Percentiles rank a stretch among this genome's conserved stretches.
Evolutionary conservation across 2,329 filamentous ascomycete genomes (phyloP).

Genomic region (Colletotrichum shisoi): DNA sequence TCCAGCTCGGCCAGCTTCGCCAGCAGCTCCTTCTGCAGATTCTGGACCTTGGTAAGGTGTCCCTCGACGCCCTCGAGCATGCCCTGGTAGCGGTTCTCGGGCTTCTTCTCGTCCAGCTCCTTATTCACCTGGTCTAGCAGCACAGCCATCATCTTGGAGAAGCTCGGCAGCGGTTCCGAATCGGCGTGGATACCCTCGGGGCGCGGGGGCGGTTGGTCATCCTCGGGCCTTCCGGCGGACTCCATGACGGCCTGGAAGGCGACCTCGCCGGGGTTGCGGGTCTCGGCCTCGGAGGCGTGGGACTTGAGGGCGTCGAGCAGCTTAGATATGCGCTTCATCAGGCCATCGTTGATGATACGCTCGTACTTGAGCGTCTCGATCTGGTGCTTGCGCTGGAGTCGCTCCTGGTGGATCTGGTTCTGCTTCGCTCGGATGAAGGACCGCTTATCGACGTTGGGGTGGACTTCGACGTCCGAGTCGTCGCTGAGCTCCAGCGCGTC

Average conservation of each 20-base stretch:
- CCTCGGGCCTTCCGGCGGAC: conserved; percentile 73
- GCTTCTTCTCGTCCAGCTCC: conserved; percentile 78
- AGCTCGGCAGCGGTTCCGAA: conserved; percentile 78
- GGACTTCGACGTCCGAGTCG: conserved; percentile 97
- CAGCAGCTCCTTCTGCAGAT: conserved; percentile 77
- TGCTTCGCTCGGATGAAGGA: conserved; percentile 99
- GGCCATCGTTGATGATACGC: conserved; percentile 88
- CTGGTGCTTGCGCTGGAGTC: conserved; percentile 82
- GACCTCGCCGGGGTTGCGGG: conserved; percentile 75
- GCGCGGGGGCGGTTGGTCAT: conserved; percentile 76
- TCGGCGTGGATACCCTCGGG: conserved; percentile 82
- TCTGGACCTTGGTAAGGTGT: conserved; percentile 79
- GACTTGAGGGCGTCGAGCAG: conserved; percentile 78
- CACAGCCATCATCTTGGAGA: conserved; percentile 98
- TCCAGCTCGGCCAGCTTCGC: conserved; percentile 81
- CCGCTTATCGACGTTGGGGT: conserved; percentile 97
- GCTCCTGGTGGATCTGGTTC: conserved; percentile 92
- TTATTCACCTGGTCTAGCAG: conserved; percentile 91
- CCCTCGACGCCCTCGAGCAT: conserved; percentile 81
- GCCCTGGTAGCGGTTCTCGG: conserved; percentile 69
- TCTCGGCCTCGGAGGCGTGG: conserved; percentile 73
- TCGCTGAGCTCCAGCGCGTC: conserved; percentile 96
- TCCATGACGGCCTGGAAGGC: conserved; percentile 92
- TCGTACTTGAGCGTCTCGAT: conserved; percentile 94
- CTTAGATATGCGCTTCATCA: conserved; percentile 81